A percentile compares a stretch with the other conserved stretches of the same genome.
Conservation (phyloP, 2,329 filamentous ascomycete species). For the Xylariaceae sp. region DNA sequence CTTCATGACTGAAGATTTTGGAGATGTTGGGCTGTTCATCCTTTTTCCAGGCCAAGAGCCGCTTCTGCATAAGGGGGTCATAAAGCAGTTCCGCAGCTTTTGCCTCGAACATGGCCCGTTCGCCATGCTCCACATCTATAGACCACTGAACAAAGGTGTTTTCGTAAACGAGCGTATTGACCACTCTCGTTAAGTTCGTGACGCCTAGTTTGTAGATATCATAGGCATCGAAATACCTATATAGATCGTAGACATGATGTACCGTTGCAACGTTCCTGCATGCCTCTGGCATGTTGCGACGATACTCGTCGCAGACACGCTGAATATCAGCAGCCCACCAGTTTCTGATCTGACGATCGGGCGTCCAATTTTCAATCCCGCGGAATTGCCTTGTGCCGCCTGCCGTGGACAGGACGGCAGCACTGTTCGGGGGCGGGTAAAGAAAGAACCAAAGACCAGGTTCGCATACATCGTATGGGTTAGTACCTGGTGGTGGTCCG, state of each 20-base stretch:
- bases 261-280: constrained; percentile 17
- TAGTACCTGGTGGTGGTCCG: constrained; percentile 13
- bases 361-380: constrained; percentile 26
- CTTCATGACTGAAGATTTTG: constrained; percentile 11
- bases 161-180: constrained; percentile 38
- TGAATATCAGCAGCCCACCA: constrained; percentile 38
- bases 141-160: constrained; percentile 29
- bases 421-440: constrained; percentile 2
- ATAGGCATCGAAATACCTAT: constrained; percentile 42
- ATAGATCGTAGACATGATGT: constrained; percentile 38
- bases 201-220: constrained; percentile 45
- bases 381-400: constrained; percentile 30
- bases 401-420: constrained; percentile 38
- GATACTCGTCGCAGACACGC: constrained; percentile 17
- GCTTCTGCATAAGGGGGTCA: constrained; percentile 5
- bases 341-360: constrained; percentile 29
- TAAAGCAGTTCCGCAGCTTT: constrained; percentile 16
- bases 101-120: constrained; percentile 15
- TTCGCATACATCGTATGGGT: constrained; percentile 15
- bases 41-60: constrained; percentile 20
- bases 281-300: constrained; percentile 7
- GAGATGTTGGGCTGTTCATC: constrained; percentile 16
- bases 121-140: constrained; percentile 2
- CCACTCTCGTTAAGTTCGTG: constrained; percentile 44
- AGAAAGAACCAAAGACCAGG: constrained; percentile 22